Base-by-base conservation (phyloP, 106 monocot species). In the Apostasia shenzhenica region DNA sequence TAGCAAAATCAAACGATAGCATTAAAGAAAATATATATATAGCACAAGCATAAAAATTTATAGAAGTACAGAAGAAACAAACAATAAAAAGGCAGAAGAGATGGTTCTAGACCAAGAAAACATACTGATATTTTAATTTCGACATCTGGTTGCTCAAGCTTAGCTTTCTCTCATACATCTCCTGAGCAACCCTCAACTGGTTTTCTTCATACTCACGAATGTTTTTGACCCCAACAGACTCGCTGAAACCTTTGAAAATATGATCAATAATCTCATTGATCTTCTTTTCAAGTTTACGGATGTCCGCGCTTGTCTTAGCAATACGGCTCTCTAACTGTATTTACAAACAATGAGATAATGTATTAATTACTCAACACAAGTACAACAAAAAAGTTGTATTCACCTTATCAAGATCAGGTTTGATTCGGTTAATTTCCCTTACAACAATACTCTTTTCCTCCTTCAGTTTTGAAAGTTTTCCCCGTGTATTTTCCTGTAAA, bases 151-250 rank as follows among this genome's bases (percentile, higher is more conserved):
- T 93, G 69, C 67, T 78, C 10, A 93, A 75, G 46, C 70, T 83
- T 59, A 87, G 89, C 74, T 80, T 99, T 75, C 81, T 77, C 58
- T 99, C 99, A 26, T 87, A 79, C 65, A 90, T 66, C 62, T 90
- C 85, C 70, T 95, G 91, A 70, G 95, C 88, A 76, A 56, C 82
- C 66, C 86, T 88, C 26, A 99, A 83, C 5, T 93, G 89, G 48
- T 76, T 83, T 75, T 99, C 99, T 83, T 99, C 99, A 83, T 99
- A 99, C 50, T 99, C 99, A 76, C 99, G 92, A 66, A 99, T 99
- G 58, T 93, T 99, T 49, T 78, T 85, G 46, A 99, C 93, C 55
- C 99, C 99, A 67, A 99, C 90, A 56, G 93, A 87, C 63, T 73
- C 63, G 62, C 99, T 99, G 67, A 99, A 99, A 70, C 88, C 92